Evolutionary conservation across 202 grass and related monocot genomes (phyloP).

Genomic region (Musa balbisiana): DNA sequence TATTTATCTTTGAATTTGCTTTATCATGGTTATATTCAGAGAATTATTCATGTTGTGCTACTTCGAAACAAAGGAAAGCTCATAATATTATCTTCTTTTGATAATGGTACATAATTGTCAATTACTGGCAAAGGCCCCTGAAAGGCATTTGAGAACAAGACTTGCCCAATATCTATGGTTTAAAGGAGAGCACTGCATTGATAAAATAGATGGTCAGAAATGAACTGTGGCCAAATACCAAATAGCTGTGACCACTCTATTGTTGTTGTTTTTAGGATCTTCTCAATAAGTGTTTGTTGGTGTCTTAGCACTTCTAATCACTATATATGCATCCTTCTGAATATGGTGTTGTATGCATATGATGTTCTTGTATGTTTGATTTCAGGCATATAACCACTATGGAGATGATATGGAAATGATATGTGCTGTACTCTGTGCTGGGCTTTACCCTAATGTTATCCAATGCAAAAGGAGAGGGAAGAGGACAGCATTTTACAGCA

Average conservation of each 20-base stretch:
- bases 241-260: not conserved
- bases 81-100: not conserved
- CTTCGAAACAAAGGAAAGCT: too few species aligned
- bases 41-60: too few species aligned
- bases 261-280: not conserved
- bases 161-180: too few species aligned
- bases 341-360: not conserved
- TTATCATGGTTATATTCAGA: too few species aligned
- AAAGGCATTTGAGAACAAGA: too few species aligned
- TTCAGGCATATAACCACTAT: slow-evolving; percentile 74
- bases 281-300: not conserved
- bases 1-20: too few species aligned
- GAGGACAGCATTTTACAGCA: slow-evolving; percentile 73
- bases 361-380: not conserved
- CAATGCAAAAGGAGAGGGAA: slow-evolving; percentile 89
- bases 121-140: too few species aligned
- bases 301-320: too few species aligned
- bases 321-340: not conserved
- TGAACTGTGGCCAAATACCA: not conserved
- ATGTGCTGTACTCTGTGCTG: slow-evolving; percentile 76
- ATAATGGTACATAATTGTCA: not conserved
- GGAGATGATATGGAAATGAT: slow-evolving; percentile 85
- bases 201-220: too few species aligned
- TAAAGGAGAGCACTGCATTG: too few species aligned
- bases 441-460: slow-evolving; percentile 90